Conservation (phyloP, 2,329 filamentous ascomycete genomes). For the Claviceps purpurea region DNA sequence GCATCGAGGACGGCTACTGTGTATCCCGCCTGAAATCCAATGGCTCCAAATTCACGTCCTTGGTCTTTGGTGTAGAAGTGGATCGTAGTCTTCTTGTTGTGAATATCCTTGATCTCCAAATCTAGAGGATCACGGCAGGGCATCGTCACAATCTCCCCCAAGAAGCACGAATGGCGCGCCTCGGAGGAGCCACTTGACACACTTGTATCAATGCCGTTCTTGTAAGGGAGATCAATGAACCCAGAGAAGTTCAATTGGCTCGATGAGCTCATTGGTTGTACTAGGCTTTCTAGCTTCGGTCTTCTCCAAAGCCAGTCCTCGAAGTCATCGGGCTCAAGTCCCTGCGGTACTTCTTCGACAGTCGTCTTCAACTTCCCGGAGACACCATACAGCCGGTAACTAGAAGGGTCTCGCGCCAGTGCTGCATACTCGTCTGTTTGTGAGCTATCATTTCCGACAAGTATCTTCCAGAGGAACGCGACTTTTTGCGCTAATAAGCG, state of each 20-base stretch:
- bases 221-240: not conserved
- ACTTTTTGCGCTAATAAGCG: not conserved
- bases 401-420: not conserved
- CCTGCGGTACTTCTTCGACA: not conserved
- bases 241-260: not conserved
- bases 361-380: not conserved
- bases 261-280: not conserved
- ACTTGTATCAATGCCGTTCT: not conserved
- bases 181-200: not conserved
- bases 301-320: not conserved
- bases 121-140: no score
- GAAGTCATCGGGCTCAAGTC: not conserved
- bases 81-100: no score
- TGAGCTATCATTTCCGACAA: not conserved
- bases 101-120: no score
- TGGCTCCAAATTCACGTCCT: no score
- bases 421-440: not conserved
- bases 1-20: no score
- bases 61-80: no score
- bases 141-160: not conserved
- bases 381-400: not conserved
- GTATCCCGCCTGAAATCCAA: no score
- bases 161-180: not conserved
- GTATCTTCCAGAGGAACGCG: not conserved
- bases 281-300: not conserved